Base-by-base conservation (phyloP, 176 grass and related monocot genomes). In the Rhynchospora pubera region DNA sequence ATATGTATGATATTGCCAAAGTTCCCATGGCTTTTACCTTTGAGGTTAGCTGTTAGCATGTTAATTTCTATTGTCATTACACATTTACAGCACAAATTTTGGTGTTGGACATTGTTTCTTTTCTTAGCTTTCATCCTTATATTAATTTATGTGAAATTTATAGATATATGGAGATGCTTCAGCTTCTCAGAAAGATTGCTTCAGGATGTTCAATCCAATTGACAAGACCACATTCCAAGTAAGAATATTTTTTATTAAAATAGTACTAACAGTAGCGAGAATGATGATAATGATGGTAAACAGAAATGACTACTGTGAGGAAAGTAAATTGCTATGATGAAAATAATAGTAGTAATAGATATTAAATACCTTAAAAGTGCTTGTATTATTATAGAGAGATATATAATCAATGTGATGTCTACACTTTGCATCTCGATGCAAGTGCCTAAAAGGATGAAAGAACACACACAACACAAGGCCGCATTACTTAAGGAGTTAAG, bases 1-100 rank as follows among this genome's bases (percentile, higher is more conserved):
- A 95, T 82, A 87, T 99, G 89, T 75, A 91, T 87, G 96, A 93
- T 58, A 59, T 90, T 83, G 87, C 53, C 34, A 99, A 99, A 83
- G 96, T 99, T 60, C 96, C 96, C 26, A 93, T 99, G 92, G 62
- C 96, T 3, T 99, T 95, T 84, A 99, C 96, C 59, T 99, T 99
- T 80, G 96, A 99, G 96, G 96, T 93, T 43, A 78, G 91, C 21
- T 87, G 89, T 93, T 52, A 80, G 92, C 59, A 82, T 67, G 23
- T 71, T 88, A 62, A 81, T 62, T 19, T 65, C 14, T 56, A 66
- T 23, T 80, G 66, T 70, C 23, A 84, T 26, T 24, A 15, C 32
- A 8, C 2, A 65, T 11, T 81, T 26, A 46, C 34, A 44, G 12
- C 21, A 60, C 32, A 48, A 39, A 71, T 15, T 34, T 87, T 34